phyloP scores from a whole-genome alignment of 1,284 basidiomycete species.

The Cryptococcus jaspeensis region DNA sequence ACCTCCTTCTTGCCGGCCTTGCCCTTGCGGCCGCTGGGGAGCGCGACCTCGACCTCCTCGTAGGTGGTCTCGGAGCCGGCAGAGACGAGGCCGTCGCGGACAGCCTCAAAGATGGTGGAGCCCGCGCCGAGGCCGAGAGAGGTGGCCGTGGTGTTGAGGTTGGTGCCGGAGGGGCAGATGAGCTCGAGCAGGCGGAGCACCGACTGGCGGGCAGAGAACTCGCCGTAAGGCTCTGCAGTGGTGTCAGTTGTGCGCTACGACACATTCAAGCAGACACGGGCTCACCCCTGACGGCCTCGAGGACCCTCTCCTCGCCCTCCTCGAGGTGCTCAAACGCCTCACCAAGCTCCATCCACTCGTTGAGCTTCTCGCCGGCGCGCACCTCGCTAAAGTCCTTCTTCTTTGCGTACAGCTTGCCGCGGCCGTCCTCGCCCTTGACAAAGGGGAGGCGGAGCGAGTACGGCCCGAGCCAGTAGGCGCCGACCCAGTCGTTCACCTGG shows the following conservation, averaged over 20 bases:
- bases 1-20: slow-evolving; percentile 40
- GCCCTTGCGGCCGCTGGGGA: slow-evolving; percentile 35
- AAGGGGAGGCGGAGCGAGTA: slow-evolving; percentile 45
- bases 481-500: slow-evolving; percentile 49
- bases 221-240: slow-evolving; percentile 54
- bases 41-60: slow-evolving; percentile 37
- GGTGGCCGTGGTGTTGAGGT: slow-evolving; percentile 47
- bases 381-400: slow-evolving; percentile 46
- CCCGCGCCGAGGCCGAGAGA: slow-evolving; percentile 53
- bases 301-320: slow-evolving; percentile 37
- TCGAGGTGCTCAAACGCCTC: slow-evolving; percentile 49
- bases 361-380: slow-evolving; percentile 47
- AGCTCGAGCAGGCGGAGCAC: slow-evolving; percentile 56
- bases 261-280: background rate
- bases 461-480: slow-evolving; percentile 53
- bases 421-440: slow-evolving; percentile 18
- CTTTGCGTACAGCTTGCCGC: slow-evolving; percentile 26
- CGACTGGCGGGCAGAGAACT: slow-evolving; percentile 54
- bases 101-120: slow-evolving; percentile 55
- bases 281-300: slow-evolving; percentile 50
- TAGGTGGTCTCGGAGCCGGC: slow-evolving; percentile 23
- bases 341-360: slow-evolving; percentile 51
- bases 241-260: background rate
- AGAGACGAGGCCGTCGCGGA: slow-evolving; percentile 47
- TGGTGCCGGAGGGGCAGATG: slow-evolving; percentile 50